Base-by-base conservation (phyloP, 768 basidiomycete genomes). In the Boletus pseudopeckii region DNA sequence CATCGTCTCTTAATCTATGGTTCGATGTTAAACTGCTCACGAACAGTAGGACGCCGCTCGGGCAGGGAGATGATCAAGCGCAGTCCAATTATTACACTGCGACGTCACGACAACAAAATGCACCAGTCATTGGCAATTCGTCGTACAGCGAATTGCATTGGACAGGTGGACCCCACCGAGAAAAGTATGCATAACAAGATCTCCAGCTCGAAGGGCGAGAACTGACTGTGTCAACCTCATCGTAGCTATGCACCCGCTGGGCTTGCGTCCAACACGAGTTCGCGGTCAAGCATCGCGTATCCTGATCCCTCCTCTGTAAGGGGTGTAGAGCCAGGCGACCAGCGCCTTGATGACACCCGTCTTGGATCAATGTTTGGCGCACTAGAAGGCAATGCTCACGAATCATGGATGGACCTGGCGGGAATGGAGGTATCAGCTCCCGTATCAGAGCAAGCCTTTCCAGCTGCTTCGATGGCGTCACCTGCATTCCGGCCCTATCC, bases 161-260 rank as follows among this genome's bases (percentile, higher is more conserved):
- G 42, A 6, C 30, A 10, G 7, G 17, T 14, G 39, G 30, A 8
- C n/a, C 33, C 10, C 20, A 4, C 18, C 53, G 18, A 37, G 56
- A 55, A 45, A 59, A 55, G 64, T 67, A 45, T 26, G 60, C 20
- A n/a, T 30, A 24, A 17, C 26, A 20, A 41, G n/a, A 11, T 44
- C 11, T 40, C n/a, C n/a, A n/a, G n/a, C n/a, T n/a, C 9, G 14
- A 38, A 33, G 13, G 41, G 39, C 1, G 7, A 43, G 15, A 37
- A 22, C 51, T 58, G 20, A 56, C 38, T 5, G 8, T 11, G 11
- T 24, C 18, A 14, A 52, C 20, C 10, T 37, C 37, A 10, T 39
- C 13, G 1, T 17, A 58, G 64, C 14, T 45, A 52, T 15, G 9
- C 18, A 32, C 34, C 32, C 8, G 2, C 37, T 15, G 22, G 44